A percentile compares a stretch with the other conserved stretches of the same genome.
phyloP scores from a whole-genome alignment of 1,284 basidiomycete species.

The Microstroma glucosiphilum region DNA sequence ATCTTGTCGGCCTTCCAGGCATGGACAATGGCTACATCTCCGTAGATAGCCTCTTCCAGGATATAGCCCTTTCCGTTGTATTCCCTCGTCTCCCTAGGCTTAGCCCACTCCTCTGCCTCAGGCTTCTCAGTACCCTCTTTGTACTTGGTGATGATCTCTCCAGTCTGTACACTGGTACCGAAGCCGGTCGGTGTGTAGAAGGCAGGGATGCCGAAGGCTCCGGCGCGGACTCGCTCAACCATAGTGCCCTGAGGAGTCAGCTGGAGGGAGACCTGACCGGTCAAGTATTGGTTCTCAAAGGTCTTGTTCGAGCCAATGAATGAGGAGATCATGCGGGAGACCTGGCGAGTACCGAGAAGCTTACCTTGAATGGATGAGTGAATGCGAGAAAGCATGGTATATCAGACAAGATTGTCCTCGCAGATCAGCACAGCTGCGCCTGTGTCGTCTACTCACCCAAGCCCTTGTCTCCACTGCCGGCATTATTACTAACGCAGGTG shows the following conservation, averaged over 20 bases:
- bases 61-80: constrained; percentile 79
- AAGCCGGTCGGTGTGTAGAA: constrained; percentile 88
- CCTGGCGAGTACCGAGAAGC: constrained; percentile 33
- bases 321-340: constrained; percentile 41
- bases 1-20: constrained; percentile 91
- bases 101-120: constrained; percentile 46
- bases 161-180: constrained; percentile 53
- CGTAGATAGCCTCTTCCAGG: constrained; percentile 77
- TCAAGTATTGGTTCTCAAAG: constrained; percentile 44
- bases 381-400: background rate
- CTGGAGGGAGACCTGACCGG: constrained; percentile 41
- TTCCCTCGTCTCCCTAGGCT: constrained; percentile 66
- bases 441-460: constrained; percentile 19
- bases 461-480: constrained; percentile 42
- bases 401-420: background rate
- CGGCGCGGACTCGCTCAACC: constrained; percentile 81
- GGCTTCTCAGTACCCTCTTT: constrained; percentile 19
- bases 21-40: constrained; percentile 79
- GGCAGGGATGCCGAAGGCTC: constrained; percentile 88
- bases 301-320: constrained; percentile 49
- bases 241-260: constrained; percentile 59
- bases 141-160: constrained; percentile 52
- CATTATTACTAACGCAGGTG: constrained; percentile 46
- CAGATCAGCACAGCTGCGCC: background rate
- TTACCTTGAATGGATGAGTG: constrained; percentile 16